These are phyloP conservation scores for Peronospora belbahrii DNA, from an alignment of 352 stramenopile genomes.

Conservation along the genomic window DNA sequence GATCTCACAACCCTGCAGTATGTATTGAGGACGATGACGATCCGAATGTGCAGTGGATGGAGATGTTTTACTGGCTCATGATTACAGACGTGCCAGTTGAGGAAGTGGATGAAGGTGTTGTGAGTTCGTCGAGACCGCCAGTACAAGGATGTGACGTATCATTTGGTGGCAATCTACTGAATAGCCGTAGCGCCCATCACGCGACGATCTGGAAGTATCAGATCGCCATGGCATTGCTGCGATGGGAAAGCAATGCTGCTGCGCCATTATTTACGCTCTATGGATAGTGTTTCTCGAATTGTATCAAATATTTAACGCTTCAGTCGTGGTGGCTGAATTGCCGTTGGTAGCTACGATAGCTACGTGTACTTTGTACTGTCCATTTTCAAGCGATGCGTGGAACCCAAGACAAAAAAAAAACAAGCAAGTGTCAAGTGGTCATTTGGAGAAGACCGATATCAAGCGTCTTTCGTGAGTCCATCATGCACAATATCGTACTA, in stretches of 20 bases:
- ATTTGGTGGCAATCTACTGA: constrained; percentile 65
- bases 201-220: constrained; percentile 75
- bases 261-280: constrained; percentile 62
- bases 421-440: too few relatives aligned
- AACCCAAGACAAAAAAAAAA: too few relatives aligned
- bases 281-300: constrained; percentile 24
- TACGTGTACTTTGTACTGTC: too few relatives aligned
- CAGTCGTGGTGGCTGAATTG: background rate
- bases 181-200: constrained; percentile 49
- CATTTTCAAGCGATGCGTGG: too few relatives aligned
- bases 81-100: constrained; percentile 36
- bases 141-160: constrained; percentile 44
- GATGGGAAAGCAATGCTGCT: constrained; percentile 75
- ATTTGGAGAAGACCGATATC: too few relatives aligned
- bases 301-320: constrained; percentile 19
- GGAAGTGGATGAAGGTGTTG: constrained; percentile 2
- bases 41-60: constrained; percentile 66
- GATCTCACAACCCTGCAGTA: constrained; percentile 54
- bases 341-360: too few relatives aligned
- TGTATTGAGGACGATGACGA: constrained; percentile 50
- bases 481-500: too few relatives aligned
- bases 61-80: constrained; percentile 77
- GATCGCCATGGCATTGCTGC: constrained; percentile 66
- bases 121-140: constrained; percentile 14
- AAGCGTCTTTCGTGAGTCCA: too few relatives aligned